A percentile compares a stretch with the other conserved stretches of the same genome.
Conservation (phyloP, 805 yeast genomes). For the Komagataella ulmi region DNA sequence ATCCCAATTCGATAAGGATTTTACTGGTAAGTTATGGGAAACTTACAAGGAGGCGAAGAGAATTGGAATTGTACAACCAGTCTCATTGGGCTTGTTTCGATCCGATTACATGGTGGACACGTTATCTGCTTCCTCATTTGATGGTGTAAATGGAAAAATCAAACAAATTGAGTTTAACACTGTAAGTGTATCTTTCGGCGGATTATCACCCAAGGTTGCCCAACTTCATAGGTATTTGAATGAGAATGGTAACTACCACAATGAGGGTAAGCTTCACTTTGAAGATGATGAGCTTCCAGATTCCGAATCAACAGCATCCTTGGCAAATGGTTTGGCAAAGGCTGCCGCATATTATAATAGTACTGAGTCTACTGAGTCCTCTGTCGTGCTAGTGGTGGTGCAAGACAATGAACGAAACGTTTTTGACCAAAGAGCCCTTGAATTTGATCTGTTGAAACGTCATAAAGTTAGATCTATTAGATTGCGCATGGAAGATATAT, state of each 20-base stretch:
- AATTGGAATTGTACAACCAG: slow-evolving; percentile 43
- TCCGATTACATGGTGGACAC: slow-evolving; percentile 73
- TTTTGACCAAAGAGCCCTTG: slow-evolving; percentile 82
- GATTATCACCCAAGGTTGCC: slow-evolving; percentile 70
- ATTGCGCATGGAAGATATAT: slow-evolving; percentile 49
- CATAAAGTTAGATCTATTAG: slow-evolving; percentile 53
- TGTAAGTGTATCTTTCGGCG: slow-evolving; percentile 91
- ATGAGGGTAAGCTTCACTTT: slow-evolving; percentile 22
- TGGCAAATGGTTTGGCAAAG: slow-evolving; percentile 58
- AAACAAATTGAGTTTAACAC: slow-evolving; percentile 97
- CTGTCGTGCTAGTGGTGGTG: slow-evolving; percentile 61
- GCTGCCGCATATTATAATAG: slow-evolving; percentile 48
- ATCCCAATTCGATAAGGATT: slow-evolving; percentile 50
- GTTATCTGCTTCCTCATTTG: slow-evolving; percentile 13
- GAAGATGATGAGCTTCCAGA: slow-evolving; percentile 37
- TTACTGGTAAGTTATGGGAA: slow-evolving; percentile 69
- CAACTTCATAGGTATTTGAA: slow-evolving; percentile 60
- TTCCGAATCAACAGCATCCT: slow-evolving; percentile 45
- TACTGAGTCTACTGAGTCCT: slow-evolving; percentile 14
- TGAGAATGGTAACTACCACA: slow-evolving; percentile 38
- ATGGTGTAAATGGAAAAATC: slow-evolving; percentile 29
- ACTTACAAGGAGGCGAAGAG: slow-evolving; percentile 36
- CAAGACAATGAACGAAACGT: slow-evolving; percentile 83
- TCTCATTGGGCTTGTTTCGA: slow-evolving; percentile 76
- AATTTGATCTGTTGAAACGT: slow-evolving; percentile 46